Evolutionary conservation across 2,329 filamentous ascomycete species (phyloP), one percentile per base, ranked within the genome.

Genomic region (Stagonosporopsis tanaceti): DNA sequence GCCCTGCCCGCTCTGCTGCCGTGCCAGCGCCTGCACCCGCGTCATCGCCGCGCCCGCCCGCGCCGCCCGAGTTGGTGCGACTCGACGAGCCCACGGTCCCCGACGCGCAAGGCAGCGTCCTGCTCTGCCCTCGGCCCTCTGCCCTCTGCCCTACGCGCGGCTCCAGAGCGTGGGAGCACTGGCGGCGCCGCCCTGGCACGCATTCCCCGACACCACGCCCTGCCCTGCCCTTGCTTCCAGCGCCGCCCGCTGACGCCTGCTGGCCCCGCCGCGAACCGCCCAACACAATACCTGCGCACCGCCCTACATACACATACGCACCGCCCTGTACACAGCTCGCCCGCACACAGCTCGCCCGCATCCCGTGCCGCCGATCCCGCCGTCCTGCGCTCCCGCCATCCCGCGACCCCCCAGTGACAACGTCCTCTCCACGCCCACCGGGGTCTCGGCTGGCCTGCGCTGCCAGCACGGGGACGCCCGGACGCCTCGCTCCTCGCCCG

Each of bases 371-470:
- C 22, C 46, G 27, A 6, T 11, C 5, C 28, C 32, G 14, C 32
- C 14, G 12, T n/a, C n/a, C n/a, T n/a, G n/a, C n/a, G n/a, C n/a
- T n/a, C n/a, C n/a, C n/a, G n/a, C n/a, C n/a, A n/a, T n/a, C 20
- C 20, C 20, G 20, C 20, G 20, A 20, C 20, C 20, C 20, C 20
- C 20, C 20, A 20, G 20, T 20, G 20, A 20, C 20, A 20, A 20
- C 20, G 20, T 20, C 20, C 20, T 20, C 20, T 20, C 20, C 37
- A 22, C n/a, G 35, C 42, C 59, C 46, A 46, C 66, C 70, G 64
- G 71, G 64, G 62, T 68, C 69, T 66, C 67, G 70, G 63, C 71
- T 73, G 70, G 69, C 61, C 40, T 14, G 30, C 35, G 46, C 44
- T 53, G 61, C 66, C 66, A 67, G 66, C 50, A 60, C 57, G 47